A percentile compares a stretch with the other conserved stretches of the same genome.
phyloP scores from a whole-genome alignment of 257 asterid genomes.

The Nicotiana paniculata region DNA sequence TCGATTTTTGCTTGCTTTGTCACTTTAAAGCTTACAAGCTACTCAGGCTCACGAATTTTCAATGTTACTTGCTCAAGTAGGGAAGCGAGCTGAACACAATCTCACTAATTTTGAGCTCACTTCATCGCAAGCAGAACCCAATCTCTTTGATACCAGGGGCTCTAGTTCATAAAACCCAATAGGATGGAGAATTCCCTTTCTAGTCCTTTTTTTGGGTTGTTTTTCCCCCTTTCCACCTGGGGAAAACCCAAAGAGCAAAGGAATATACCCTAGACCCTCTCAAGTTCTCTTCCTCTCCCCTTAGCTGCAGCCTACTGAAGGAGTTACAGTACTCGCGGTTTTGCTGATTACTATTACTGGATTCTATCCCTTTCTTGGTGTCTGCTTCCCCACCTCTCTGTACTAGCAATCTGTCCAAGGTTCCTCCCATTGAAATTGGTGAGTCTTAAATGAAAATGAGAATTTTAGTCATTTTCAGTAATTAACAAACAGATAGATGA shows the following conservation, averaged over 20 bases:
- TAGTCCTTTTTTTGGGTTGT: too few species aligned
- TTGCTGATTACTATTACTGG: not conserved
- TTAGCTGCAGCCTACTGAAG: not conserved
- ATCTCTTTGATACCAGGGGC: not conserved
- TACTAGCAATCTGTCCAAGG: not conserved
- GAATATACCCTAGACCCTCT: not conserved
- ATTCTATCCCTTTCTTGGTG: not conserved
- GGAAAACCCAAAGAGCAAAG: not conserved
- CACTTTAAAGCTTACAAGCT: not conserved
- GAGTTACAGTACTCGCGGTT: not conserved
- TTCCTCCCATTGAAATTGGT: not conserved
- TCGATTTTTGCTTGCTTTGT: not conserved
- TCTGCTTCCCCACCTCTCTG: not conserved
- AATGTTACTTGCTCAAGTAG: not conserved
- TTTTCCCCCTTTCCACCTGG: not conserved
- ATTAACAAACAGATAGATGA: not conserved
- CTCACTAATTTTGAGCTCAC: not conserved
- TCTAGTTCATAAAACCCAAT: not conserved
- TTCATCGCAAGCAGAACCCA: not conserved
- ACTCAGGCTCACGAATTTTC: not conserved
- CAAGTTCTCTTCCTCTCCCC: too few species aligned
- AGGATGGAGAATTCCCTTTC: not conserved
- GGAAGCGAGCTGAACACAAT: not conserved
- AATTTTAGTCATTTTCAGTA: not conserved
- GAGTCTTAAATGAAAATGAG: not conserved